These are phyloP conservation scores for Rhododendron simsii DNA, from an alignment of 148 eudicot species.

Conservation along the genomic window DNA sequence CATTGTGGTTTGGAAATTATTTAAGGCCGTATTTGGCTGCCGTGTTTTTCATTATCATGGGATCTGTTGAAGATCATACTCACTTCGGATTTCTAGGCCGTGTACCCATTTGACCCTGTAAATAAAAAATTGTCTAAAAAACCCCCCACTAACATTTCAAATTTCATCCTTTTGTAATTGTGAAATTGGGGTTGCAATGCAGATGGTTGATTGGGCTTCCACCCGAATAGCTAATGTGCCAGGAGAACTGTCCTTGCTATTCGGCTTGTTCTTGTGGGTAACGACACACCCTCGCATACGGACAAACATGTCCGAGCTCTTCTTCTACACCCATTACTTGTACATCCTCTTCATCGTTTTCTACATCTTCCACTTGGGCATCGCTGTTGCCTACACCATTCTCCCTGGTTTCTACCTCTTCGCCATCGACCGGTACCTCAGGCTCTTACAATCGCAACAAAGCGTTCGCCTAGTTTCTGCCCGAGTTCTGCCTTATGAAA, in stretches of 20 bases:
- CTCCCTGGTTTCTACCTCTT: conserved; percentile 49
- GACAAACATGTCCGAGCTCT: conserved; percentile 39
- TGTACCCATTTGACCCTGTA: neutral
- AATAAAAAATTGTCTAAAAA: no score
- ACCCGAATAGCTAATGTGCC: conserved; percentile 23
- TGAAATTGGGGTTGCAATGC: conserved; percentile 6
- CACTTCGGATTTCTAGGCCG: neutral
- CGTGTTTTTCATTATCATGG: neutral
- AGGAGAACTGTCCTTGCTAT: conserved; percentile 33
- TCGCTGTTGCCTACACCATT: conserved; percentile 21
- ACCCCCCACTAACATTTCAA: neutral
- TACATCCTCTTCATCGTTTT: conserved; percentile 46
- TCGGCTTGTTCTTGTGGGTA: conserved; percentile 39
- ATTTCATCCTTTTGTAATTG: neutral
- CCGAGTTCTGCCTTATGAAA: conserved; percentile 38
- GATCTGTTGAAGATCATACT: neutral
- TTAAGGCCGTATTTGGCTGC: neutral
- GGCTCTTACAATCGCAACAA: conserved; percentile 42
- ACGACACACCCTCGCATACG: conserved; percentile 31
- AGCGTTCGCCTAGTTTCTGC: conserved; percentile 36
- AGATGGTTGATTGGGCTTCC: conserved; percentile 32
- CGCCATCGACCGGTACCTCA: conserved; percentile 40
- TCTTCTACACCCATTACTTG: conserved; percentile 53
- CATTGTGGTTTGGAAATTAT: neutral
- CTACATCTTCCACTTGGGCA: conserved; percentile 42